These are phyloP conservation scores for Colletotrichum lindemuthianum DNA, from an alignment of 2,329 filamentous ascomycete species.

Conservation along the genomic window DNA sequence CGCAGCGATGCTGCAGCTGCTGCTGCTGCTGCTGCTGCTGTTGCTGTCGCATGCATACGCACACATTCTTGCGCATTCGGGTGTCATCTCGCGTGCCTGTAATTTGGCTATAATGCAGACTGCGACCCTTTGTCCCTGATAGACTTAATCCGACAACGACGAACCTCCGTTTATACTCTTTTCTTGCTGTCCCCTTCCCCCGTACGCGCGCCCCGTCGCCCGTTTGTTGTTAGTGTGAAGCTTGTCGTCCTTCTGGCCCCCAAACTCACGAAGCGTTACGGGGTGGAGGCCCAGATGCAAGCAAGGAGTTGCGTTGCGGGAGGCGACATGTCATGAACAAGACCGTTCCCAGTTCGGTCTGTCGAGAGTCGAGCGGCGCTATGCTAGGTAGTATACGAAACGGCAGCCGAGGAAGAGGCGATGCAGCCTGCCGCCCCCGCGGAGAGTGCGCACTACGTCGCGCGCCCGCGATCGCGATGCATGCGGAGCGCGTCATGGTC, in stretches of 20 bases:
- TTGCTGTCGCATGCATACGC: background rate
- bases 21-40: background rate
- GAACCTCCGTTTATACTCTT: too few relatives aligned
- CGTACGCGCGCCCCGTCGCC: too few relatives aligned
- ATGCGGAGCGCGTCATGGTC: slow-evolving; percentile 7
- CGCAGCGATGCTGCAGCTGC: background rate
- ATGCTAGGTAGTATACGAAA: slow-evolving; percentile 13
- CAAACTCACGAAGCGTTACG: too few relatives aligned
- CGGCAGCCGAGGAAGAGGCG: slow-evolving; percentile 2
- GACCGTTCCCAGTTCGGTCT: too few relatives aligned
- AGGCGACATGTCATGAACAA: background rate
- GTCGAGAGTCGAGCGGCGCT: too few relatives aligned
- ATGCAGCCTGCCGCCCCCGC: background rate
- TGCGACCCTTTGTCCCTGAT: too few relatives aligned
- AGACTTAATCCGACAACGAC: too few relatives aligned
- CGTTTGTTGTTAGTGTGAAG: too few relatives aligned
- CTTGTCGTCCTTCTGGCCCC: too few relatives aligned
- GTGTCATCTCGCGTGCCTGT: background rate
- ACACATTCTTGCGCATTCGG: background rate
- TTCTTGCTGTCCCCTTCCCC: too few relatives aligned
- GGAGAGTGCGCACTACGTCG: background rate
- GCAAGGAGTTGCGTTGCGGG: background rate
- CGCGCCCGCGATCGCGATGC: background rate
- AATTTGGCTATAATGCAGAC: background rate
- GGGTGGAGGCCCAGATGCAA: too few relatives aligned